Percentiles rank a stretch among this genome's conserved stretches.
Evolutionary conservation across 176 grass and related monocot species (phyloP).

Genomic region (Carex myosuroides): DNA sequence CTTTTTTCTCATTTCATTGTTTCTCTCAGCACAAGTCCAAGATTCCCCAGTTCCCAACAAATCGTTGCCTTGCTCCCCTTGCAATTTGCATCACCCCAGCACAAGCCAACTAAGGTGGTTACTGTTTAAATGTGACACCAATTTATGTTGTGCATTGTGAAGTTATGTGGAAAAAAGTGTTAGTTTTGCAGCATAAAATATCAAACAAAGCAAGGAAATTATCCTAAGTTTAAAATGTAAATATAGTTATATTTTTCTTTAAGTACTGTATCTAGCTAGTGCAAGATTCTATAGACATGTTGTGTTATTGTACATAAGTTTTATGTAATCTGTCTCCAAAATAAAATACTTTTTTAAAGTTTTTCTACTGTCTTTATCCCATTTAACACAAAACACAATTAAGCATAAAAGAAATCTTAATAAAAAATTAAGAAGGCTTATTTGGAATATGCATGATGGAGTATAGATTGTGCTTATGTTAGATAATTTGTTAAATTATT

Average conservation of each 20-base stretch:
- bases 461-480: neutral
- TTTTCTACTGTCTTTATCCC: neutral
- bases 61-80: conserved; percentile 25
- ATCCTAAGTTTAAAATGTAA: neutral
- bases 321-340: neutral
- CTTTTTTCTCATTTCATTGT: neutral
- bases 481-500: neutral
- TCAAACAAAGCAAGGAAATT: neutral
- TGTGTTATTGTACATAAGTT: neutral
- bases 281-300: neutral
- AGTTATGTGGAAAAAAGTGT: neutral
- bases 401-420: neutral
- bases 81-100: neutral
- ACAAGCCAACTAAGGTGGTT: conserved; percentile 15
- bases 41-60: conserved; percentile 25
- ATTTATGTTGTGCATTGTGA: neutral
- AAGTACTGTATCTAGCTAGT: neutral
- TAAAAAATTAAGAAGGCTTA: neutral
- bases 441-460: neutral
- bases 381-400: neutral
- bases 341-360: neutral
- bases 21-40: conserved; percentile 9
- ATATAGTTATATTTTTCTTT: no score
- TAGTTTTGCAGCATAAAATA: neutral
- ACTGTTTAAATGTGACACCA: conserved; percentile 12